Evolutionary conservation across 208 protist species (phyloP).

Genomic region (Leishmania arabica): DNA sequence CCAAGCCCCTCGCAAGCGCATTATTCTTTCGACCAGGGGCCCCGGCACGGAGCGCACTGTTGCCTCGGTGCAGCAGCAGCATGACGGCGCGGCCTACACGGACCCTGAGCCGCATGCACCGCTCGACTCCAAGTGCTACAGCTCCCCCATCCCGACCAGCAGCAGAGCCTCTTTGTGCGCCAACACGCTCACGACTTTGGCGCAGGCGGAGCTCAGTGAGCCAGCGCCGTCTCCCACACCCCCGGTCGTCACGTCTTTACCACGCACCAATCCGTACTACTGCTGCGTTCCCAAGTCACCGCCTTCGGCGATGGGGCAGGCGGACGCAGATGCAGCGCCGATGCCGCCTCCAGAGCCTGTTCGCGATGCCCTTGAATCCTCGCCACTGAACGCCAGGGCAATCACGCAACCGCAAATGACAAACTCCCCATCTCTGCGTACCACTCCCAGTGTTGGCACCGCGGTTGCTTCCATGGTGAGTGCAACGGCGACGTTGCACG

Average conservation of each 20-base stretch:
- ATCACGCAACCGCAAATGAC: no score
- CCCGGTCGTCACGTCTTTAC: neutral
- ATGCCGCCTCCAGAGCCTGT: neutral
- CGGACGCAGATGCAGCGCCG: neutral
- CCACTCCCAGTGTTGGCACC: neutral
- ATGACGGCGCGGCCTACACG: neutral
- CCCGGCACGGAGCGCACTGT: neutral
- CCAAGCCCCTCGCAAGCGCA: constrained; percentile 3
- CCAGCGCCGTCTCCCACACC: neutral
- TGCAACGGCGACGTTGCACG: neutral
- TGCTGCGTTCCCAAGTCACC: neutral
- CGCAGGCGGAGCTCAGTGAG: neutral
- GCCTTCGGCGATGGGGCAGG: neutral
- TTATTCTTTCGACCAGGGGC: constrained; percentile 2
- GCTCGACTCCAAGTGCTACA: neutral
- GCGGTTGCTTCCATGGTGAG: neutral
- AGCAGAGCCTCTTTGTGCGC: neutral
- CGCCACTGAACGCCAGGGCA: neutral
- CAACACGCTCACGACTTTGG: neutral
- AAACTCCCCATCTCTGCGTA: neutral
- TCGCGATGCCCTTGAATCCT: neutral
- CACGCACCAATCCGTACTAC: constrained; percentile 5
- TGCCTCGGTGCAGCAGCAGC: neutral
- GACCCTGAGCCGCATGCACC: neutral
- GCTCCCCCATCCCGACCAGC: neutral